These are phyloP conservation scores for Vigna angularis DNA, from an alignment of 306 rosid species.

Conservation along the genomic window DNA sequence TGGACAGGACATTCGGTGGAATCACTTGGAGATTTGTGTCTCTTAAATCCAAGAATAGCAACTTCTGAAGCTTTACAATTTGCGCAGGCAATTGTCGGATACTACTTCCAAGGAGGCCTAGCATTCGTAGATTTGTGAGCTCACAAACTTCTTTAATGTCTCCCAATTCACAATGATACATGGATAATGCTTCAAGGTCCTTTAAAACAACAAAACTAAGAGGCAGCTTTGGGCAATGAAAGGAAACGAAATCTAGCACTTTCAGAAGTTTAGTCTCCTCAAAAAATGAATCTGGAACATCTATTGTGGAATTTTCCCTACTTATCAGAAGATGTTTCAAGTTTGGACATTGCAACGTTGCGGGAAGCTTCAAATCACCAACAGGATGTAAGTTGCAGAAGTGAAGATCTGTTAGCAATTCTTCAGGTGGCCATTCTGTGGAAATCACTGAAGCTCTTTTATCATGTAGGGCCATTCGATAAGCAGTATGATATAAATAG, in stretches of 20 bases:
- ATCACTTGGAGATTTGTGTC: neutral
- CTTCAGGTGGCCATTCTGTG: neutral
- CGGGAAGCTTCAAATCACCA: neutral
- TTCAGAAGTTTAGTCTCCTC: slow-evolving; percentile 11
- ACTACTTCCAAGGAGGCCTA: neutral
- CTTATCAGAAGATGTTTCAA: neutral
- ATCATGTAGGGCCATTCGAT: neutral
- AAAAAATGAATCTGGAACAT: neutral
- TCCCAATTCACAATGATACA: neutral
- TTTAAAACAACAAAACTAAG: neutral
- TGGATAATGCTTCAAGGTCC: slow-evolving; percentile 9
- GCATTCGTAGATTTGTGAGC: neutral
- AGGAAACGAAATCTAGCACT: neutral
- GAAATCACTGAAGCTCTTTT: neutral
- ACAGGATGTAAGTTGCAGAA: neutral
- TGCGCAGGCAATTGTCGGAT: neutral
- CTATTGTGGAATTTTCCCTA: neutral
- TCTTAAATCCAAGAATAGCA: slow-evolving; percentile 8
- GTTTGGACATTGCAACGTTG: neutral
- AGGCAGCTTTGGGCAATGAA: neutral
- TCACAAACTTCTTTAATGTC: neutral
- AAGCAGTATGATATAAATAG: neutral
- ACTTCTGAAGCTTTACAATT: neutral
- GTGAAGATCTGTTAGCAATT: neutral
- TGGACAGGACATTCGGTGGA: slow-evolving; percentile 5